Evolutionary conservation across 129 eudicot species (phyloP).

Genomic region (Dittrichia graveolens): DNA sequence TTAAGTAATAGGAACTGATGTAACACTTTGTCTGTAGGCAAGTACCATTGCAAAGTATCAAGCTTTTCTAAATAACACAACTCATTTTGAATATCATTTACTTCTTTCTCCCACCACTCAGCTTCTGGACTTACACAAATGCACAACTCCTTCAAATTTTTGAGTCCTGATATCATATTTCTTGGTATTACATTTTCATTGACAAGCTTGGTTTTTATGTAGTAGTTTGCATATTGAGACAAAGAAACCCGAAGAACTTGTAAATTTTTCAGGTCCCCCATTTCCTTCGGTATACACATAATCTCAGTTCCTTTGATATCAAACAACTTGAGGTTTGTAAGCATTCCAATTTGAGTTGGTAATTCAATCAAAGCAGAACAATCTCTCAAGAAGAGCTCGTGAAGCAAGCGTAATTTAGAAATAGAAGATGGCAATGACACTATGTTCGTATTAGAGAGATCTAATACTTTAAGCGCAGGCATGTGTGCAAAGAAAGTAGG

Average conservation of each 20-base stretch:
- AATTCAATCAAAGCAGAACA: slow-evolving; percentile 19
- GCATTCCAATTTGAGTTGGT: slow-evolving; percentile 1
- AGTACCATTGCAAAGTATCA: slow-evolving; percentile 12
- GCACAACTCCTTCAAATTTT: slow-evolving; percentile 6
- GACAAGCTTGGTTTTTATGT: not conserved
- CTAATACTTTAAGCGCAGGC: slow-evolving; percentile 2
- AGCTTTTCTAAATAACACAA: not conserved
- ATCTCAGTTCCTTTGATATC: slow-evolving; percentile 10
- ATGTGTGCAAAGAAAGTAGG: not conserved
- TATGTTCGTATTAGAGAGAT: slow-evolving; percentile 29
- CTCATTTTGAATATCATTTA: slow-evolving; percentile 1
- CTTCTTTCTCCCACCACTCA: slow-evolving; percentile 19
- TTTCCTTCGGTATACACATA: slow-evolving; percentile 24
- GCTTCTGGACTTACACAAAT: slow-evolving; percentile 1
- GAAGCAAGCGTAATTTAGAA: slow-evolving; percentile 7
- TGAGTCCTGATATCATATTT: not conserved
- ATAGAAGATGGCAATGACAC: slow-evolving; percentile 24
- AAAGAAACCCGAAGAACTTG: slow-evolving; percentile 26
- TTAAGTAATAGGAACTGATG: not conserved
- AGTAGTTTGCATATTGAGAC: slow-evolving; percentile 13
- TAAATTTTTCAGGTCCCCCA: not conserved
- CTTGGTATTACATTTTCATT: slow-evolving; percentile 4
- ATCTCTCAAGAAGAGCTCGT: slow-evolving; percentile 18
- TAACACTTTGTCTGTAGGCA: not conserved
- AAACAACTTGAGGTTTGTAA: slow-evolving; percentile 16